Conservation (phyloP, 306 rosid genomes). For the Cicer bijugum region DNA sequence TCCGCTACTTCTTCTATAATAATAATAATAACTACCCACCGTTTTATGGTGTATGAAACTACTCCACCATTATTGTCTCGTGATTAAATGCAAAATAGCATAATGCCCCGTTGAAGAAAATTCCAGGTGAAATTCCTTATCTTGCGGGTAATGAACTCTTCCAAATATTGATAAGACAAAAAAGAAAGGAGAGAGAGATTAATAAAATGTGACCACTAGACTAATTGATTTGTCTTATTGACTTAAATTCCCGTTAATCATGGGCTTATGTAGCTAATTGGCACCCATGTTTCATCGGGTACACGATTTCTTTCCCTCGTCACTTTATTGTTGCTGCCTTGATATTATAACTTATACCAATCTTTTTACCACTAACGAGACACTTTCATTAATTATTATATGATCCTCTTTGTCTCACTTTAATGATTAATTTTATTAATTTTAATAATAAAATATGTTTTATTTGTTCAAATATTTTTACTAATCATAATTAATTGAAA, state of each 20-base stretch:
- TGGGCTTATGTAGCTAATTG: constrained; percentile 37
- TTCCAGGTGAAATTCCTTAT: constrained; percentile 28
- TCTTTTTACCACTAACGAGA: too few relatives aligned
- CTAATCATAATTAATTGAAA: too few relatives aligned
- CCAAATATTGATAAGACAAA: not conserved
- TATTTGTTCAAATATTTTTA: too few relatives aligned
- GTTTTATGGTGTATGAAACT: too few relatives aligned
- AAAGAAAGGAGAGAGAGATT: not conserved
- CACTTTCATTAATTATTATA: too few relatives aligned
- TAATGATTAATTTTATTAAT: too few relatives aligned
- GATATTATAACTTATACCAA: not conserved
- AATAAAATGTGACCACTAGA: constrained; percentile 45
- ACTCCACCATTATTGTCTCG: too few relatives aligned
- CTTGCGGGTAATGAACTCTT: not conserved
- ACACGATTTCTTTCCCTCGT: constrained; percentile 2
- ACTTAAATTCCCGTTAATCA: constrained; percentile 52
- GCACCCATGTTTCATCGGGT: constrained; percentile 26
- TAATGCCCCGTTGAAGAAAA: not conserved
- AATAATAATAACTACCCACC: too few relatives aligned
- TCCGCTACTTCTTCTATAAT: too few relatives aligned
- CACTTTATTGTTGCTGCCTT: constrained; percentile 13
- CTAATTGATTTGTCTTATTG: constrained; percentile 45
- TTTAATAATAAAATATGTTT: too few relatives aligned
- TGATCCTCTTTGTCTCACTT: too few relatives aligned
- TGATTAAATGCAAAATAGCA: too few relatives aligned